Base-by-base conservation (phyloP, 2,329 filamentous ascomycete species). In the Scopulariopsis brevicaulis region DNA sequence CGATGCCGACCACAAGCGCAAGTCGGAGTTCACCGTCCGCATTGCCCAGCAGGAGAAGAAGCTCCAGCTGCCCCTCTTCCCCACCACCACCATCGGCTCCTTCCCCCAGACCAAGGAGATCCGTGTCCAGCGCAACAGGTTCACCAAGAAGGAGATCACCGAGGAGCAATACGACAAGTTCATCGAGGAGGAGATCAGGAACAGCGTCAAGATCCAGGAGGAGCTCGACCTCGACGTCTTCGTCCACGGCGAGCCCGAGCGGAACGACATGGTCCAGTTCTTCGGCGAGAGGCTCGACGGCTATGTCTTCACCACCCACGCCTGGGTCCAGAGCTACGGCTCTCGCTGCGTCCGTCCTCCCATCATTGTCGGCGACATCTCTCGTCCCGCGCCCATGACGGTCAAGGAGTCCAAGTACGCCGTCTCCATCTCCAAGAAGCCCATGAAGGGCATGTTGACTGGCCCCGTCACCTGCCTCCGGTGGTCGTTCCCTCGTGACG, bases 231-330 rank as follows among this genome's bases (percentile, higher is more conserved):
- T 99, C 58, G 94, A 99, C 68, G 94, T 99, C 74, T 90, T 89
- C 72, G 94, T 99, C 64, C 94, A 99, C 81, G 94, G 94, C 73
- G 94, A 99, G 84, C 94, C 94, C 61, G 94, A 99, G 85, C 91
- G 94, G 75, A 99, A 99, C 80, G 94, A 99, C 86, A 99, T 99
- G 94, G 94, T 99, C 57, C 94, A 99, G 79, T 99, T 96, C 86
- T 99, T 99, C 68, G 94, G 94, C 77, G 94, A 99, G 85, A 89
- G 90, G 70, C 83, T 99, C 63, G 85, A 95, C 69, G 94, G 94
- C 70, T 99, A 97, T 75, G 88, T 91, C 73, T 99, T 99, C 85
- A 99, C 94, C 73, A 97, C 93, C 74, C 89, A 96, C 79, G 94
- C 90, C 67, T 99, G 94, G 94, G 94, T 99, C 59, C 91, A 99